A percentile compares a stretch with the other conserved stretches of the same genome.
phyloP scores from a whole-genome alignment of 768 basidiomycete genomes.

The Ramaria rubella region DNA sequence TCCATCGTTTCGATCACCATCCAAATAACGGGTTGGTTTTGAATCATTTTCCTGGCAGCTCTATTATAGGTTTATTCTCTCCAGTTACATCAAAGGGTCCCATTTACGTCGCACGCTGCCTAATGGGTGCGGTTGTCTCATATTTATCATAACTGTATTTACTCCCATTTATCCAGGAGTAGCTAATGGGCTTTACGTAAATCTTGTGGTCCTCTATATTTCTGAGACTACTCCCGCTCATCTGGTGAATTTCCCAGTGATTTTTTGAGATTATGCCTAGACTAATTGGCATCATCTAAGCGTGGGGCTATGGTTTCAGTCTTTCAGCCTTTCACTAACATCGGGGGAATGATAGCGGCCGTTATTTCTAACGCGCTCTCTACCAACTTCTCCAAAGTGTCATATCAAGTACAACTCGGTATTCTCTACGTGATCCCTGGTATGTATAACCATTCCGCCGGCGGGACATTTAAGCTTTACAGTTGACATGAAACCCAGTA shows the following conservation, averaged over 20 bases:
- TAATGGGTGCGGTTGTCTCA: constrained; percentile 6
- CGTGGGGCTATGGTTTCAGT: constrained; percentile 6
- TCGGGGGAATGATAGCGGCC: constrained; percentile 3
- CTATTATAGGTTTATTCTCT: neutral
- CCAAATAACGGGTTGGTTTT: too few relatives aligned
- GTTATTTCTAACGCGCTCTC: constrained; percentile 10
- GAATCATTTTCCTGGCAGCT: too few relatives aligned
- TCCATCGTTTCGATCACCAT: constrained; percentile 12
- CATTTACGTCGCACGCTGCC: constrained; percentile 10
- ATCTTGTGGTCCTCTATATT: constrained; percentile 11
- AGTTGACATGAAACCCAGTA: too few relatives aligned
- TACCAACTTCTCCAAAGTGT: constrained; percentile 6
- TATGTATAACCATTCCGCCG: too few relatives aligned
- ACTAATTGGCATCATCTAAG: neutral
- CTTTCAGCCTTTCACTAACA: constrained; percentile 8
- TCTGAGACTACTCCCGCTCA: constrained; percentile 13
- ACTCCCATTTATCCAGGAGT: neutral
- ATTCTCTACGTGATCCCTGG: neutral
- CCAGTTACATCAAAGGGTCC: constrained; percentile 12
- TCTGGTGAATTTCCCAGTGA: constrained; percentile 12
- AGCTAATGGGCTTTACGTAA: constrained; percentile 12
- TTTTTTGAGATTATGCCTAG: too few relatives aligned
- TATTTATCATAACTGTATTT: neutral
- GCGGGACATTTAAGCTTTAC: too few relatives aligned
- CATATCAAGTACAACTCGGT: constrained; percentile 7